Evolutionary conservation across 2,329 filamentous ascomycete species (phyloP), one percentile per base, ranked within the genome.

Genomic region (Trichocomaceae sp.): DNA sequence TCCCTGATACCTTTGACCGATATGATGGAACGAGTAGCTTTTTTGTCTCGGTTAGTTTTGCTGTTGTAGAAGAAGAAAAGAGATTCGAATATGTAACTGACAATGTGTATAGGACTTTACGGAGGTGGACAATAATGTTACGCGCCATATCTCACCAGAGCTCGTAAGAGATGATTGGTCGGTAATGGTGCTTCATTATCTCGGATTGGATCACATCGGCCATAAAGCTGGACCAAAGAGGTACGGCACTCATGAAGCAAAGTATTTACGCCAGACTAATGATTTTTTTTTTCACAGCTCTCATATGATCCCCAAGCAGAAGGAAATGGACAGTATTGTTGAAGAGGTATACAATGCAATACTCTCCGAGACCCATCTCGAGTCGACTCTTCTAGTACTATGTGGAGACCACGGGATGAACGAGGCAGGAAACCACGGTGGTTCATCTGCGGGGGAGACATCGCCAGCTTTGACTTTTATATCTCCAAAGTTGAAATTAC

Each of bases 391-490:
- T 1, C 80, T 99, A 46, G 84, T 99, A 2, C 74, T 99, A 6
- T 90, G 86, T 55, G 93, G 93, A 54, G 95, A 99, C 64, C 93
- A 99, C 67, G 93, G 93, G n/a, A 99, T 99, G 93, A 99, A 97
- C 63, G 92, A 97, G 63, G 93, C 89, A 19, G 93, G 93, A 2
- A 97, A 97, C 62, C 93, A 99, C 68, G 93, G 93, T 29, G 93
- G 92, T 39, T 96, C 92, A 9, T 91, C 91, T 0, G 83, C 90
- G 1, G 92, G 93, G 44, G 93, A 99, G 75, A 97, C 93, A 1
- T 96, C 92, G 0, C 87, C 93, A 0, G 93, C 93, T 15, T 75
- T 99, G 9, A 81, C 96, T 19, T 97, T 99, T 69, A 82, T 95
- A 60, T 93, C 90, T 2, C 90, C 92, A 0, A 93, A 90, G 65